These are phyloP conservation scores for Cerioporus squamosus DNA, from an alignment of 1,284 basidiomycete species.

Conservation along the genomic window DNA sequence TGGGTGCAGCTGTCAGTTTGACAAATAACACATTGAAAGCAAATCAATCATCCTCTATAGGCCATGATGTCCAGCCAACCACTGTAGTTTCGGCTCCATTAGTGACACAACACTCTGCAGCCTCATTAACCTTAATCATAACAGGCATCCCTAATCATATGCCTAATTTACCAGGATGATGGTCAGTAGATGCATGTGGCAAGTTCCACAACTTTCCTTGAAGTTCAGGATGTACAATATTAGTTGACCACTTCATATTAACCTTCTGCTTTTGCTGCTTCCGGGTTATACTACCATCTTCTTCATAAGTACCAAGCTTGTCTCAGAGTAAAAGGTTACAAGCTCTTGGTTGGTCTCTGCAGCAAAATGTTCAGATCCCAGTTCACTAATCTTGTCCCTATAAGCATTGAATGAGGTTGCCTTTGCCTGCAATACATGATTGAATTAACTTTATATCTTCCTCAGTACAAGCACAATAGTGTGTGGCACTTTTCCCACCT, in stretches of 20 bases:
- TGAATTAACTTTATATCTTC: conserved; percentile 34
- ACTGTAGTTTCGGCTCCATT: conserved; percentile 24
- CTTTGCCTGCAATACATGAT: conserved; percentile 35
- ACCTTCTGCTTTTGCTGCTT: too few relatives aligned
- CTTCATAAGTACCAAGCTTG: neutral
- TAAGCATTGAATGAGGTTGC: conserved; percentile 29
- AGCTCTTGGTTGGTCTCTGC: conserved; percentile 31
- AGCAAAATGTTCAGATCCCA: conserved; percentile 13
- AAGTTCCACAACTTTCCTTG: conserved; percentile 37
- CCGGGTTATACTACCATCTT: too few relatives aligned
- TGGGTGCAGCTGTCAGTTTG: conserved; percentile 34
- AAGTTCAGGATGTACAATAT: conserved; percentile 9
- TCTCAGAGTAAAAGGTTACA: conserved; percentile 36
- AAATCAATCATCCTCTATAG: conserved; percentile 38
- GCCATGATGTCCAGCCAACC: conserved; percentile 24
- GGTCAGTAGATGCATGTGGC: conserved; percentile 21
- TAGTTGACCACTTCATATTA: neutral
- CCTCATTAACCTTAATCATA: conserved; percentile 24
- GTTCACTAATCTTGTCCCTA: conserved; percentile 41
- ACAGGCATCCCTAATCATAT: conserved; percentile 46
- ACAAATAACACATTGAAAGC: conserved; percentile 43
- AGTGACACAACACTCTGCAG: neutral
- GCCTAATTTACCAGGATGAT: conserved; percentile 34
- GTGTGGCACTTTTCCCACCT: conserved; percentile 2
- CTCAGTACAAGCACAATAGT: conserved; percentile 39